A percentile compares a stretch with the other conserved stretches of the same genome.
Conservation (phyloP, 257 asterid genomes). For the Solanum pimpinellifolium region DNA sequence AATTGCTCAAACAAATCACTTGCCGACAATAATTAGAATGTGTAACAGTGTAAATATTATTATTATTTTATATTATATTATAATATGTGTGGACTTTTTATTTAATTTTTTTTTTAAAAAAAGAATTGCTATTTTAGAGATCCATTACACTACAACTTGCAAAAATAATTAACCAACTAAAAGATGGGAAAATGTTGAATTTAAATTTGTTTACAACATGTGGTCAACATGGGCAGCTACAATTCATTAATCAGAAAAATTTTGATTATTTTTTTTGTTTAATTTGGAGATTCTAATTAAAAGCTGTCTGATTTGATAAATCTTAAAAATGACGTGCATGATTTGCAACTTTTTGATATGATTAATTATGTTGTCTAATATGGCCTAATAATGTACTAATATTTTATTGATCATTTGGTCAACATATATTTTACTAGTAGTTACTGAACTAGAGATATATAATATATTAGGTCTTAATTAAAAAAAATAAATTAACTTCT, state of each 20-base stretch:
- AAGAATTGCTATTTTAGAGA: neutral
- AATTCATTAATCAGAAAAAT: neutral
- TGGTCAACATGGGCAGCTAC: conserved; percentile 1
- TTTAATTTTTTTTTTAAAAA: neutral
- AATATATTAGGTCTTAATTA: neutral
- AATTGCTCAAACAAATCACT: neutral
- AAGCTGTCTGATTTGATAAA: neutral
- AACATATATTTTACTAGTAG: neutral
- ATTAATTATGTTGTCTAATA: neutral
- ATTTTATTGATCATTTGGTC: neutral
- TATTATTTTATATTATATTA: neutral
- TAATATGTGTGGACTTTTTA: neutral
- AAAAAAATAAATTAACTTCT: neutral
- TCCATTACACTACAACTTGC: neutral
- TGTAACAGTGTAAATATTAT: neutral
- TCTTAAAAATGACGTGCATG: neutral
- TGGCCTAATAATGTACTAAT: neutral
- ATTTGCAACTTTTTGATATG: neutral
- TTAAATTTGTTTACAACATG: neutral
- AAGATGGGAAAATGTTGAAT: neutral
- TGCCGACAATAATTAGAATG: neutral
- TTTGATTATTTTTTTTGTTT: neutral
- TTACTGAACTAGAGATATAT: neutral
- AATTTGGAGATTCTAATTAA: neutral
- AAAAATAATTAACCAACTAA: neutral